Evolutionary conservation across 768 basidiomycete genomes (phyloP).

Genomic region (Steccherinum ochraceum): DNA sequence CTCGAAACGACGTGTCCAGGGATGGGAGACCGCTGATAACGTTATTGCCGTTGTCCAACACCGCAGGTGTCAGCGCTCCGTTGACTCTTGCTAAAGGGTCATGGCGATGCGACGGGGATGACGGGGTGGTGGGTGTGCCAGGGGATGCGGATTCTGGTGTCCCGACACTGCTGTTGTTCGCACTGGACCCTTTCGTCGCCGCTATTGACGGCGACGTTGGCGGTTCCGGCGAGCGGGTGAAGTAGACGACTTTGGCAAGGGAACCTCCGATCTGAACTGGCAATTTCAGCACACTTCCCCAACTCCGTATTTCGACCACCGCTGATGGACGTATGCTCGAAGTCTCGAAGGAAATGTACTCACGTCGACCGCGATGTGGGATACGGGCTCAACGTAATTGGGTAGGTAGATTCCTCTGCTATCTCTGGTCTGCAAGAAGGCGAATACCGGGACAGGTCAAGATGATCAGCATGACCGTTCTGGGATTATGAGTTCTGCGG

Average conservation of each 20-base stretch:
- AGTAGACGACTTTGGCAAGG: conserved; percentile 96
- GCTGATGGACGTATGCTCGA: conserved; percentile 8
- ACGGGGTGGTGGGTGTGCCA: conserved; percentile 6
- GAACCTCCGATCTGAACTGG: conserved; percentile 84
- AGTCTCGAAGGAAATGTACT: conserved; percentile 34
- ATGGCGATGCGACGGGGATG: conserved; percentile 23
- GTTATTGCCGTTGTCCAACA: conserved; percentile 34
- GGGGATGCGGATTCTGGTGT: conserved; percentile 21
- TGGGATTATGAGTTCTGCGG: conserved; percentile 6
- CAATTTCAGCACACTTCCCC: neutral
- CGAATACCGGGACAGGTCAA: conserved; percentile 8
- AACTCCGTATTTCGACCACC: conserved; percentile 7
- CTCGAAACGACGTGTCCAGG: conserved; percentile 43
- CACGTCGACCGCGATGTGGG: conserved; percentile 96
- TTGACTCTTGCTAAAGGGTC: conserved; percentile 34
- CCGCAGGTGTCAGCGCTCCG: conserved; percentile 79
- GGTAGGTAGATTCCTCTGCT: conserved; percentile 96
- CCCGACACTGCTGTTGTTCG: conserved; percentile 37
- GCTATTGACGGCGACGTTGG: conserved; percentile 69
- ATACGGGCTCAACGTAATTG: conserved; percentile 95
- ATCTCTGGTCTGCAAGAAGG: conserved; percentile 65
- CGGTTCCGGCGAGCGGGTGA: conserved; percentile 87
- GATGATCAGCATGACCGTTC: neutral
- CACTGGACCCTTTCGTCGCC: conserved; percentile 53
- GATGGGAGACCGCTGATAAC: conserved; percentile 32